phyloP scores from a whole-genome alignment of 176 grass and related monocot species.

The Musa schizocarpa region DNA sequence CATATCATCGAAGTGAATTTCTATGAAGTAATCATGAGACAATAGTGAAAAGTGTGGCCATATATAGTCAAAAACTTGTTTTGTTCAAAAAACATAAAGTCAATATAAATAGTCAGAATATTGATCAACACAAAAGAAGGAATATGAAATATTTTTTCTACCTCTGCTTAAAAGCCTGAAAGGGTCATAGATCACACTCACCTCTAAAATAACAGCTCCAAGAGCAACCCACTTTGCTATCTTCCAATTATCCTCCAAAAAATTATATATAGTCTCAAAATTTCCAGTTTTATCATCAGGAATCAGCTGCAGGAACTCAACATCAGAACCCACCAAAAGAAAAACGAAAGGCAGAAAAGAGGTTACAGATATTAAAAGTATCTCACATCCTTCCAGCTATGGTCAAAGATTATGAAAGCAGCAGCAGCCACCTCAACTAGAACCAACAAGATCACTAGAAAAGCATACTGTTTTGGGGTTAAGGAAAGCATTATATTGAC shows the following conservation, averaged over 20 bases:
- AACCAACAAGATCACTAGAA: slow-evolving; percentile 70
- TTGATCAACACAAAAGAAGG: not conserved
- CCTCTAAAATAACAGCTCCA: slow-evolving; percentile 68
- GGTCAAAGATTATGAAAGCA: slow-evolving; percentile 90
- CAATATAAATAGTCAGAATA: not conserved
- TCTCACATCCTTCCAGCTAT: slow-evolving; percentile 96
- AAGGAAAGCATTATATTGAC: slow-evolving; percentile 38
- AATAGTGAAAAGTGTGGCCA: not conserved
- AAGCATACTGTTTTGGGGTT: slow-evolving; percentile 53
- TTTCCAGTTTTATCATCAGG: slow-evolving; percentile 79
- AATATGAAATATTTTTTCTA: not conserved
- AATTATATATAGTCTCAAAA: slow-evolving; percentile 68
- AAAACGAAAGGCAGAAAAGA: slow-evolving; percentile 18
- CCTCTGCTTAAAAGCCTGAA: not conserved
- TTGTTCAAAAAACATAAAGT: no score
- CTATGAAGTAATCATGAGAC: not conserved
- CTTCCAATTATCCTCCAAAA: slow-evolving; percentile 78
- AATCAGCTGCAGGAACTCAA: slow-evolving; percentile 52
- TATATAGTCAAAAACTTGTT: not conserved
- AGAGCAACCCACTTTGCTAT: slow-evolving; percentile 90
- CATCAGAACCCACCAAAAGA: slow-evolving; percentile 14
- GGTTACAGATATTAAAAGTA: slow-evolving; percentile 15
- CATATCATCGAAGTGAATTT: not conserved
- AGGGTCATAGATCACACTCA: slow-evolving; percentile 2
- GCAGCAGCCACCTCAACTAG: slow-evolving; percentile 71